Evolutionary conservation across 2,329 filamentous ascomycete genomes (phyloP).

Genomic region (Colletotrichum cordylinicola): DNA sequence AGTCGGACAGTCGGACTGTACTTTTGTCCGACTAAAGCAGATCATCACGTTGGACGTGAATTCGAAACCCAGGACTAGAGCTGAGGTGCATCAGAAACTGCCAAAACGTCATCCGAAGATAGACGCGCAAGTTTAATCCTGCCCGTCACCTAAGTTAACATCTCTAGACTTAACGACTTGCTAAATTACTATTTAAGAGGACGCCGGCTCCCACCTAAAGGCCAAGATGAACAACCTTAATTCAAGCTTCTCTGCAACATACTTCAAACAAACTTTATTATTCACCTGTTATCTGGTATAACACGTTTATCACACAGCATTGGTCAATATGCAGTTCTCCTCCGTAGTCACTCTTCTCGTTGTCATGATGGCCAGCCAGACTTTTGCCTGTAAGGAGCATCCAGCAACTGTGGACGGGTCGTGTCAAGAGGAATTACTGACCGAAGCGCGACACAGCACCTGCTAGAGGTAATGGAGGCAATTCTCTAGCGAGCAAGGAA

Average conservation of each 20-base stretch:
- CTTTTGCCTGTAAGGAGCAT: not conserved
- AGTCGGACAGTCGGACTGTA: not conserved
- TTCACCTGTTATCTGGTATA: not conserved
- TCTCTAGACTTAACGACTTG: not conserved
- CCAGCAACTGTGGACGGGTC: not conserved
- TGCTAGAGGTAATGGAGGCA: not conserved
- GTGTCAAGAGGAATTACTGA: not conserved
- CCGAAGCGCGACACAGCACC: not conserved
- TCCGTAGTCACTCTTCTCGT: not conserved
- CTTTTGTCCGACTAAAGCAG: not conserved
- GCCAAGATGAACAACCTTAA: not conserved
- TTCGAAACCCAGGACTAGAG: not conserved
- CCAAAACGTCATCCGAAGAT: not conserved
- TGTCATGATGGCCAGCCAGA: not conserved
- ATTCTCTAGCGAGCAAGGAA: not conserved
- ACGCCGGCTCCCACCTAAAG: not conserved
- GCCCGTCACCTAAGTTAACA: not conserved
- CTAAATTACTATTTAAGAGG: not conserved
- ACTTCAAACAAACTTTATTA: fast-evolving
- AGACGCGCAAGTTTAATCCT: not conserved
- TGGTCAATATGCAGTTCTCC: not conserved
- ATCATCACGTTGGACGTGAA: not conserved
- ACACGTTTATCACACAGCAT: not conserved
- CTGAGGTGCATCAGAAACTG: not conserved
- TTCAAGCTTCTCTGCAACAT: not conserved